Evolutionary conservation across 352 stramenopile species (phyloP).

Genomic region (Aphanomyces stellatus): DNA sequence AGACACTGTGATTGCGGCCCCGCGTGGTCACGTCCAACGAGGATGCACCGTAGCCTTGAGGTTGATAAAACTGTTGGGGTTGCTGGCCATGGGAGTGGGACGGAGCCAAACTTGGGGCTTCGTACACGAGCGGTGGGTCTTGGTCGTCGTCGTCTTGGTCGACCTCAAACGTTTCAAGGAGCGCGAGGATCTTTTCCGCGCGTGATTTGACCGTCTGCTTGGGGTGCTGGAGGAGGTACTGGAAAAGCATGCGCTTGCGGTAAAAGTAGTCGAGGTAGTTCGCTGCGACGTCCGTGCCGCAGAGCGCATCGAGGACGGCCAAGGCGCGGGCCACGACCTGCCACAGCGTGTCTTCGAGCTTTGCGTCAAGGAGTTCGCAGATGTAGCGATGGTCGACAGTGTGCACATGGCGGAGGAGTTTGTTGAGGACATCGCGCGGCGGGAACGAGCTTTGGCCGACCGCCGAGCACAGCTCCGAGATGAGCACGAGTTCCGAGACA

Average conservation of each 20-base stretch:
- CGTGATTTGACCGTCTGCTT: constrained; percentile 72
- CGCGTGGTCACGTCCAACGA: too few species aligned
- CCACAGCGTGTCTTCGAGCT: constrained; percentile 74
- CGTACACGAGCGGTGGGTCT: too few species aligned
- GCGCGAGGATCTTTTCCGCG: constrained; percentile 67
- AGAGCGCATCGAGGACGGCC: constrained; percentile 59
- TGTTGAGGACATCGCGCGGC: constrained; percentile 65
- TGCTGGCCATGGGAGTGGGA: too few species aligned
- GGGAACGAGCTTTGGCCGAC: constrained; percentile 74
- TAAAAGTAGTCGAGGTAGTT: constrained; percentile 70
- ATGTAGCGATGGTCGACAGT: constrained; percentile 72
- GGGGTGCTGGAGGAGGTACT: constrained; percentile 44
- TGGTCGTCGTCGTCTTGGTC: too few species aligned
- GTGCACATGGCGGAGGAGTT: constrained; percentile 60
- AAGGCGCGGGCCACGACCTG: constrained; percentile 38
- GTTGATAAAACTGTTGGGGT: too few species aligned
- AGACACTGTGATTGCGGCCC: too few species aligned
- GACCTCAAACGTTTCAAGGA: constrained; percentile 24
- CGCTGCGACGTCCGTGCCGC: constrained; percentile 42
- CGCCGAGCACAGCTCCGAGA: constrained; percentile 70
- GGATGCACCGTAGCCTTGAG: too few species aligned
- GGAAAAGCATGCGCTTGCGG: constrained; percentile 34
- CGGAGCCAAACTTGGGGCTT: too few species aligned
- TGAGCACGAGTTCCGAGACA: constrained; percentile 26
- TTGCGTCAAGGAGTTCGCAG: constrained; percentile 77